phyloP scores from a whole-genome alignment of 495 filamentous ascomycete species.

The Trichoderma asperelloides region DNA sequence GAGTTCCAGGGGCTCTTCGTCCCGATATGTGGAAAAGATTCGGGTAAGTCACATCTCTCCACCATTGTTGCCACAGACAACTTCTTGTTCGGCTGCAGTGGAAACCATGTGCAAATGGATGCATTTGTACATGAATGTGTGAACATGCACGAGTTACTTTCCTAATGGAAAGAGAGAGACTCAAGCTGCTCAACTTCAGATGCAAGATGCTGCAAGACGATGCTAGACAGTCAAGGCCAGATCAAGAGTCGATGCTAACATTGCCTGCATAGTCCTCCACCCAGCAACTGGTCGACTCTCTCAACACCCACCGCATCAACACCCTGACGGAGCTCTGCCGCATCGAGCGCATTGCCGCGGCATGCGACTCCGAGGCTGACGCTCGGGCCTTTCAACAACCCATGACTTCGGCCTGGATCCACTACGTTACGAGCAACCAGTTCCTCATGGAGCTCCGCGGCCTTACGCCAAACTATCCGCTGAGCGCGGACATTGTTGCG shows the following conservation, averaged over 20 bases:
- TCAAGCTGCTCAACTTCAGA: neutral
- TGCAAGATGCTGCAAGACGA: neutral
- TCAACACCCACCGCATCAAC: conserved; percentile 58
- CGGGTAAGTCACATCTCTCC: neutral
- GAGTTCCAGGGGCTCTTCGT: neutral
- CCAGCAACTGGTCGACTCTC: conserved; percentile 39
- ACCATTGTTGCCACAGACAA: neutral
- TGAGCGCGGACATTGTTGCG: conserved; percentile 57
- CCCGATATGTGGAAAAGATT: neutral
- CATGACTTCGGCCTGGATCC: conserved; percentile 63
- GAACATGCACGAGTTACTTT: neutral
- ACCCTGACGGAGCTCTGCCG: conserved; percentile 67
- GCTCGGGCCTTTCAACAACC: conserved; percentile 45
- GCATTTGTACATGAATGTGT: neutral
- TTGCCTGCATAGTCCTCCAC: conserved; percentile 16
- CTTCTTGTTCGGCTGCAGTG: neutral
- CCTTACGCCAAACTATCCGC: conserved; percentile 62
- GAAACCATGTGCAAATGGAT: neutral
- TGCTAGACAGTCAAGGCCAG: neutral
- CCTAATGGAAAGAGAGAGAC: neutral
- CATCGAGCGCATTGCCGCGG: conserved; percentile 56
- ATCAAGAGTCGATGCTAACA: neutral
- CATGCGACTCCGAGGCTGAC: conserved; percentile 45
- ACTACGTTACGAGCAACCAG: conserved; percentile 67
- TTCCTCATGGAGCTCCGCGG: conserved; percentile 63